These are phyloP conservation scores for Scheffersomyces lignicola DNA, from an alignment of 1,139 yeast genomes.

Conservation along the genomic window DNA sequence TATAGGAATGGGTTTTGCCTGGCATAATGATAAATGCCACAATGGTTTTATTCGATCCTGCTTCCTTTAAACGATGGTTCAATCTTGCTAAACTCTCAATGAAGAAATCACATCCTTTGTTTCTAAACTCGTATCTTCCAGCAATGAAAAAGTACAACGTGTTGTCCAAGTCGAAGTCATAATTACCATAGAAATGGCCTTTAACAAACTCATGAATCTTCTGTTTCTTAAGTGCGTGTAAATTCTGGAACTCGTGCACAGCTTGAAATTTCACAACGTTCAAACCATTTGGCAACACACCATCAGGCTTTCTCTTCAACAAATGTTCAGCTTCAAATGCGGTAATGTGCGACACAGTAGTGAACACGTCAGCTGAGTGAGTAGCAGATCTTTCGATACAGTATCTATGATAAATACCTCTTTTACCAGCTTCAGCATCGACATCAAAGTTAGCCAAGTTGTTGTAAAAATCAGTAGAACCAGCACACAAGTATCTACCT, in stretches of 20 bases:
- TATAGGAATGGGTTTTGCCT: conserved; percentile 88
- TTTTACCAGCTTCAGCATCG: conserved; percentile 95
- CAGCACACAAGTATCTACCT: conserved; percentile 96
- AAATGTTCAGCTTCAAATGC: conserved; percentile 94
- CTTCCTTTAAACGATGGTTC: conserved; percentile 79
- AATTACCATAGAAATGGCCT: conserved; percentile 96
- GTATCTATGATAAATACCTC: conserved; percentile 96
- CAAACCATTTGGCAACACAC: conserved; percentile 94
- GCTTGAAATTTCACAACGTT: conserved; percentile 96
- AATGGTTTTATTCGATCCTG: conserved; percentile 85
- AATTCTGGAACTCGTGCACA: conserved; percentile 95
- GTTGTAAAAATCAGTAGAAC: conserved; percentile 92
- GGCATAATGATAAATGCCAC: conserved; percentile 99
- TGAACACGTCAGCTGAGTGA: conserved; percentile 94
- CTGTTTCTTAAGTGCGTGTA: conserved; percentile 89
- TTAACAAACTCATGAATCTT: conserved; percentile 92
- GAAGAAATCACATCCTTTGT: conserved; percentile 95
- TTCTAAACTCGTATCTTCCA: conserved; percentile 95
- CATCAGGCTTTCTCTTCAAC: conserved; percentile 94
- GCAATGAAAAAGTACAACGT: conserved; percentile 95
- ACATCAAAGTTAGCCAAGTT: conserved; percentile 89
- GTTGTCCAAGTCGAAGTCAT: conserved; percentile 91
- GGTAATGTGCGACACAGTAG: conserved; percentile 95
- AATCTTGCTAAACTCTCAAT: conserved; percentile 91
- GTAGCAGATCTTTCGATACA: conserved; percentile 97